phyloP scores from a whole-genome alignment of 768 basidiomycete species.

The Gelatoporia subvermispora region DNA sequence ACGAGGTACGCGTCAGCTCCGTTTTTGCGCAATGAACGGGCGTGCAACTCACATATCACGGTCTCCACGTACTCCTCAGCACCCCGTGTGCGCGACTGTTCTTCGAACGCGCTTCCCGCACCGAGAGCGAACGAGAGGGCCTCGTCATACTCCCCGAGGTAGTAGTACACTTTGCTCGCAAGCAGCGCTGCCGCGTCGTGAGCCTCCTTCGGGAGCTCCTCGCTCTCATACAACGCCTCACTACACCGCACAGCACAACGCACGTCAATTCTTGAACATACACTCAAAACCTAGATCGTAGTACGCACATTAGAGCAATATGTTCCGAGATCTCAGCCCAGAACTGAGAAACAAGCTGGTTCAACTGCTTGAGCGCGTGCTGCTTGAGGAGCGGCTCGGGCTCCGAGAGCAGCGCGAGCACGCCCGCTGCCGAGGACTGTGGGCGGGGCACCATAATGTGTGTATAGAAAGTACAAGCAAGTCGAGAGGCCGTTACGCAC shows the following conservation, averaged over 20 bases:
- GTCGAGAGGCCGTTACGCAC: neutral
- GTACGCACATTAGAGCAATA: slow-evolving; percentile 77
- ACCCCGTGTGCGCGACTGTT: slow-evolving; percentile 54
- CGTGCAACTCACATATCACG: slow-evolving; percentile 70
- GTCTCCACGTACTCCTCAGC: slow-evolving; percentile 92
- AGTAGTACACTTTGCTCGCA: slow-evolving; percentile 98
- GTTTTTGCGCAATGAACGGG: neutral
- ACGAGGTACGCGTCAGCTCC: neutral
- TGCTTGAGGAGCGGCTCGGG: slow-evolving; percentile 83
- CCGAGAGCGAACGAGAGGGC: slow-evolving; percentile 92
- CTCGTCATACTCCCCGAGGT: slow-evolving; percentile 92
- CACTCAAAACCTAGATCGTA: neutral
- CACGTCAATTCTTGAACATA: slow-evolving; percentile 2
- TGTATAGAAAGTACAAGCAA: slow-evolving; percentile 10
- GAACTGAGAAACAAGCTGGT: slow-evolving; percentile 83
- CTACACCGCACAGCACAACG: slow-evolving; percentile 34
- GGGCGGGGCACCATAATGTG: slow-evolving; percentile 61
- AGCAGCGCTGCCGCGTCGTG: slow-evolving; percentile 85
- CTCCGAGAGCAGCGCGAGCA: slow-evolving; percentile 88
- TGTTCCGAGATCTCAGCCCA: slow-evolving; percentile 99
- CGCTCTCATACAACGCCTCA: slow-evolving; percentile 84
- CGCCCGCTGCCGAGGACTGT: slow-evolving; percentile 83
- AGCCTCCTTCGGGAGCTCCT: slow-evolving; percentile 66
- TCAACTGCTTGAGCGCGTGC: slow-evolving; percentile 84
- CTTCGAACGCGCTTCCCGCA: slow-evolving; percentile 82